Percentiles rank a stretch among this genome's conserved stretches.
These are phyloP conservation scores for Colletotrichum sansevieriae DNA, from an alignment of 2,329 filamentous ascomycete genomes.

Conservation along the genomic window DNA sequence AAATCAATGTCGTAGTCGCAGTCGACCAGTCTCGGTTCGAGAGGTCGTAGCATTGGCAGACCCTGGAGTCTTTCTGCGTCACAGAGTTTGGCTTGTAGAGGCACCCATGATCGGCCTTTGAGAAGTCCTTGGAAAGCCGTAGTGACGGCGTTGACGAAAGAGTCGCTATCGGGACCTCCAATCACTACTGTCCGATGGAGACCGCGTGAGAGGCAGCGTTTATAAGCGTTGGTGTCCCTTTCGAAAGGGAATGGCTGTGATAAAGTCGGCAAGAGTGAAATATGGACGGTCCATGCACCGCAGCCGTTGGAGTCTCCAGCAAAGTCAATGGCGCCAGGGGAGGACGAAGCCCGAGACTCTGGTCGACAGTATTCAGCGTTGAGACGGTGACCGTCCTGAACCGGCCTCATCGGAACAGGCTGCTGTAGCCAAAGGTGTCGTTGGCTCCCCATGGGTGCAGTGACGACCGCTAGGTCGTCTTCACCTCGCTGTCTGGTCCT, in stretches of 20 bases:
- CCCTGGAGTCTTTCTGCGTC: conserved; percentile 67
- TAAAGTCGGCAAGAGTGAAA: conserved; percentile 68
- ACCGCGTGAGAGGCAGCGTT: conserved; percentile 70
- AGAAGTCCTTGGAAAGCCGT: conserved; percentile 64
- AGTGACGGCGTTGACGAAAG: conserved; percentile 63
- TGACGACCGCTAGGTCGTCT: no score
- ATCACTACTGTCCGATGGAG: conserved; percentile 70
- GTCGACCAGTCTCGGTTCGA: conserved; percentile 59
- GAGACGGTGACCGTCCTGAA: background rate
- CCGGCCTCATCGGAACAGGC: background rate
- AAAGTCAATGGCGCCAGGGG: conserved; percentile 4
- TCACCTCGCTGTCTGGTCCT: background rate
- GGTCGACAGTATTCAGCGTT: no score
- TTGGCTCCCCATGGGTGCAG: background rate
- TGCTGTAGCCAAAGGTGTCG: background rate
- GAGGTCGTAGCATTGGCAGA: conserved; percentile 69
- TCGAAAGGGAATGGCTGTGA: conserved; percentile 71
- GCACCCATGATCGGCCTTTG: conserved; percentile 66
- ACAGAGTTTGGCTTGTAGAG: conserved; percentile 70
- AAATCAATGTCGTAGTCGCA: conserved; percentile 64
- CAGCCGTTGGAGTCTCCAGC: conserved; percentile 17
- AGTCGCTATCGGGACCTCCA: conserved; percentile 60
- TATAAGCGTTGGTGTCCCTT: conserved; percentile 72
- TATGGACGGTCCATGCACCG: conserved; percentile 69
- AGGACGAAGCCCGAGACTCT: conserved; percentile 7